Conservation (phyloP, 768 basidiomycete species). For the Suillus ampliporus region DNA sequence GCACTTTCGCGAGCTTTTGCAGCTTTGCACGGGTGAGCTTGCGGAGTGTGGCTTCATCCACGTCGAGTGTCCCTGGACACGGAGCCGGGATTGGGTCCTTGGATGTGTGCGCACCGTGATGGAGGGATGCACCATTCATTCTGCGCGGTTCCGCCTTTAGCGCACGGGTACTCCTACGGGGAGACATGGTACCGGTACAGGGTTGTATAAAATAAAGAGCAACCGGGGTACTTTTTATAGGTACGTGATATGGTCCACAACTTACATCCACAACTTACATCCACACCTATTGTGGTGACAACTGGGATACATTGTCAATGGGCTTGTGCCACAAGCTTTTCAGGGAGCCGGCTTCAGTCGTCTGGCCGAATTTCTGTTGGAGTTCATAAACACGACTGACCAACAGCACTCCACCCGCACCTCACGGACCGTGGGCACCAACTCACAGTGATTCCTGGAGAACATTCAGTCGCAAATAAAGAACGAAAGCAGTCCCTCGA, state of each 20-base stretch:
- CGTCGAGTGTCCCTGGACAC: not conserved
- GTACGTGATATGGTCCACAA: not conserved
- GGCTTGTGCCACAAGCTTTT: not conserved
- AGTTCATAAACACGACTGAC: not conserved
- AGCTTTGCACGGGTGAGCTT: conserved; percentile 29
- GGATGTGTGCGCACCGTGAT: not conserved
- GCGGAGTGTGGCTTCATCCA: conserved; percentile 26
- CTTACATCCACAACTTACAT: not conserved
- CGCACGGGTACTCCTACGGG: not conserved
- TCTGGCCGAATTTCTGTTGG: not conserved
- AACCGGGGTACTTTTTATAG: not conserved
- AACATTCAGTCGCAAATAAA: no score
- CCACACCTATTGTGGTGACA: not conserved
- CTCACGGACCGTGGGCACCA: not conserved
- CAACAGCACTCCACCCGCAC: not conserved
- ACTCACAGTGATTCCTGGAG: no score
- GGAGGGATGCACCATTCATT: not conserved
- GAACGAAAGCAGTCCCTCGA: no score
- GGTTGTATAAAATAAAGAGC: not conserved
- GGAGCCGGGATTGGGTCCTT: not conserved
- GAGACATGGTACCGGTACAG: not conserved
- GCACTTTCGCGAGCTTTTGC: conserved; percentile 34
- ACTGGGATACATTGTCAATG: not conserved
- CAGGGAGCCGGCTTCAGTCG: not conserved
- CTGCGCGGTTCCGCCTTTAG: not conserved